A percentile compares a stretch with the other conserved stretches of the same genome.
phyloP scores from a whole-genome alignment of 2,329 filamentous ascomycete genomes.

The Colletotrichum acutatum region DNA sequence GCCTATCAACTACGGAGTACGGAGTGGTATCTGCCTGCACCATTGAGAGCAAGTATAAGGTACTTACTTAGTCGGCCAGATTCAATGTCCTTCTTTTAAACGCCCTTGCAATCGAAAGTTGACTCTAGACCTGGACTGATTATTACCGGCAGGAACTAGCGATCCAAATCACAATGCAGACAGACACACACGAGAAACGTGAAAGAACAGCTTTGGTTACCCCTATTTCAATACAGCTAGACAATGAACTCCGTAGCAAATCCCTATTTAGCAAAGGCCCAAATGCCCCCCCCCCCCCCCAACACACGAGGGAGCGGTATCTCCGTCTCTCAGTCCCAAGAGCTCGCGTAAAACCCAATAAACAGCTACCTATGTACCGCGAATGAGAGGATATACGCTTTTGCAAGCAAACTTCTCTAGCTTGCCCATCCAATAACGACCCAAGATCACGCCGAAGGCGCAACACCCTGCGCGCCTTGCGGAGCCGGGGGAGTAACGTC shows the following conservation, averaged over 20 bases:
- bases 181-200: too few species aligned
- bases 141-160: too few species aligned
- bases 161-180: background rate
- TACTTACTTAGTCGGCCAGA: too few species aligned
- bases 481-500: slow-evolving; percentile 14
- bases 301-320: slow-evolving; percentile 11
- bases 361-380: slow-evolving; percentile 10
- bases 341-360: background rate
- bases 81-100: too few species aligned
- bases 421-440: background rate
- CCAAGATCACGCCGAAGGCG: slow-evolving; percentile 25
- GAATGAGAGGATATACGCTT: background rate
- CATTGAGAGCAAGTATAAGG: too few species aligned
- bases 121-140: too few species aligned
- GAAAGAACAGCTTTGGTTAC: background rate
- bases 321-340: slow-evolving; percentile 7
- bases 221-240: background rate
- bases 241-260: background rate
- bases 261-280: background rate
- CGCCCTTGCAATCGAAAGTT: too few species aligned
- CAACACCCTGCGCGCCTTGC: slow-evolving; percentile 27
- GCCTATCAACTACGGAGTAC: too few species aligned
- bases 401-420: background rate
- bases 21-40: too few species aligned
- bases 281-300: too few species aligned